A percentile compares a stretch with the other conserved stretches of the same genome.
These are phyloP conservation scores for Globisporangium recalcitrans DNA, from an alignment of 352 stramenopile species.

Conservation along the genomic window DNA sequence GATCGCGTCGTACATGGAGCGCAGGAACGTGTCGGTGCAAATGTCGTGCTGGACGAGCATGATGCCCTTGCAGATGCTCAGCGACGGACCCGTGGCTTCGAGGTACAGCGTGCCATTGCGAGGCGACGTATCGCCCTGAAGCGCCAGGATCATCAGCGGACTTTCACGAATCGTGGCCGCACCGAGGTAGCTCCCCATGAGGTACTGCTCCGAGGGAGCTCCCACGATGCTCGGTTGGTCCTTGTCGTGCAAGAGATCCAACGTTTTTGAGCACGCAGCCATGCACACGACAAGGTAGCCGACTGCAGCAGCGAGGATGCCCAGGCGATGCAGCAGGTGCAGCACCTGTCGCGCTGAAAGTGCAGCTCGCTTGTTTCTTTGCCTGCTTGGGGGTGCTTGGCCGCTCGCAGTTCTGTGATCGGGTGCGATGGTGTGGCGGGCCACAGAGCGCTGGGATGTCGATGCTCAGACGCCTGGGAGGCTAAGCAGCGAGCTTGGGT, in stretches of 20 bases:
- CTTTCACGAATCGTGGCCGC: slow-evolving; percentile 26
- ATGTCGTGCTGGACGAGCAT: slow-evolving; percentile 7
- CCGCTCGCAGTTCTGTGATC: background rate
- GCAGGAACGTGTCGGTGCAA: slow-evolving; percentile 36
- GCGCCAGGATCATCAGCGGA: slow-evolving; percentile 19
- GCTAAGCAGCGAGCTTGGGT: too few relatives aligned
- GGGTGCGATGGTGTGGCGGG: too few relatives aligned
- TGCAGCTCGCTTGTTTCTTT: background rate
- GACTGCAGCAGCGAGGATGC: background rate
- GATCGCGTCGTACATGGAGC: slow-evolving; percentile 20
- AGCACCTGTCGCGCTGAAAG: background rate
- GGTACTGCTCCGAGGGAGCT: slow-evolving; percentile 11
- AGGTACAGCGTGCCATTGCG: slow-evolving; percentile 33
- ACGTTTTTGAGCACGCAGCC: background rate
- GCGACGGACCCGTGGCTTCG: slow-evolving; percentile 17
- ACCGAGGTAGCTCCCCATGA: slow-evolving; percentile 30
- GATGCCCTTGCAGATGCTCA: slow-evolving; percentile 4
- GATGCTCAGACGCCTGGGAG: too few relatives aligned
- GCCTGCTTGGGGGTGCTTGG: background rate
- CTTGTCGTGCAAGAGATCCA: slow-evolving; percentile 4
- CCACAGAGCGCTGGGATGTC: too few relatives aligned
- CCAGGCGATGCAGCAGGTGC: slow-evolving; percentile 2
- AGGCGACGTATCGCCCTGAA: slow-evolving; percentile 27
- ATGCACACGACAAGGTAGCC: background rate
- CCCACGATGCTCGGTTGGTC: slow-evolving; percentile 17